Conservation (phyloP, 108 stramenopile genomes). For the Nitzschia sp. region DNA sequence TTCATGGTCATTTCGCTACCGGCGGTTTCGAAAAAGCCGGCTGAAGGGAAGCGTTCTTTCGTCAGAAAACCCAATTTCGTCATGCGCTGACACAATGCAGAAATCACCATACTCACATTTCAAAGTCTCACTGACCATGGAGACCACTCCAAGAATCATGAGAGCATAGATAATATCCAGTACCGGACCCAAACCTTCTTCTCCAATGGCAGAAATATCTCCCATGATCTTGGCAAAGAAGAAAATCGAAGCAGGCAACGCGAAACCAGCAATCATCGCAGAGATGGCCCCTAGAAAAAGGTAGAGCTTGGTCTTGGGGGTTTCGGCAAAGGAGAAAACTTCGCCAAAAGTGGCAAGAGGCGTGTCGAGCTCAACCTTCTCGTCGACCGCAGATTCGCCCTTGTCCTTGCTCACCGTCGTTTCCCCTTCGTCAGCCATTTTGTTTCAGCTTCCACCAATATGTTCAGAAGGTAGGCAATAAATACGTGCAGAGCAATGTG, state of each 20-base stretch:
- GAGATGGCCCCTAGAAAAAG: conserved; percentile 8
- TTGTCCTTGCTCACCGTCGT: too few relatives aligned
- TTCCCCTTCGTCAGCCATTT: too few relatives aligned
- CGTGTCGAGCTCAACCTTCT: not conserved
- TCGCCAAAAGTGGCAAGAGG: conserved; percentile 24
- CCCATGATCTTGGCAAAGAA: conserved; percentile 46
- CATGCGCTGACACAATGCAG: too few relatives aligned
- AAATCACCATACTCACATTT: conserved; percentile 35
- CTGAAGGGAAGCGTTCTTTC: conserved; percentile 8
- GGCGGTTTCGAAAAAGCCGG: conserved; percentile 41
- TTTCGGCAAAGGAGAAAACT: conserved; percentile 27
- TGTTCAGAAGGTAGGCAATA: too few relatives aligned
- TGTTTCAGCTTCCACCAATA: not conserved
- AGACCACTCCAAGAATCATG: conserved; percentile 48
- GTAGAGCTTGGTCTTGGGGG: conserved; percentile 6
- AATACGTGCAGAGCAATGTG: too few relatives aligned
- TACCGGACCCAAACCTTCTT: conserved; percentile 37
- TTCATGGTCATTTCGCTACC: conserved; percentile 45
- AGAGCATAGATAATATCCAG: conserved; percentile 38
- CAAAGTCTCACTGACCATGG: conserved; percentile 36
- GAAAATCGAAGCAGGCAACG: conserved; percentile 38
- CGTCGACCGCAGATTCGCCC: not conserved
- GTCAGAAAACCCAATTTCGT: too few relatives aligned
- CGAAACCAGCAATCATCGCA: conserved; percentile 3
- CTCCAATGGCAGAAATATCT: conserved; percentile 36